Evolutionary conservation across 176 grass and related monocot genomes (phyloP), one percentile per base, ranked within the genome.

Genomic region (Phoenix dactylifera): DNA sequence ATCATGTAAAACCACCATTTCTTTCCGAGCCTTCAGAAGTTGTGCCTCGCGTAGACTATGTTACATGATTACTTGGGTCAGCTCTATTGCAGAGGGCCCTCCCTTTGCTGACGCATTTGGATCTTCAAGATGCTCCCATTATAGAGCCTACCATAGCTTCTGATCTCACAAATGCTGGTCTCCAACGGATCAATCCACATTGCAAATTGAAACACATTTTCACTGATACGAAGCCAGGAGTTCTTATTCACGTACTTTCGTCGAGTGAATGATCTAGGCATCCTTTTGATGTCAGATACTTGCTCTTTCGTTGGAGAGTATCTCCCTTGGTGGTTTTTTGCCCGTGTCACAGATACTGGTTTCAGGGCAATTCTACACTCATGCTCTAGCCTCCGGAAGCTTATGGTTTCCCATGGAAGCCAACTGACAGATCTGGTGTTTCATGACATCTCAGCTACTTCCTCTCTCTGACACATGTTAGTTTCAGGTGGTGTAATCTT

Each of bases 401-500:
- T 98, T 73, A 91, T 79, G 69, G 73, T 98, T 17, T 92, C 84
- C 26, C 79, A 98, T 54, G 81, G 81, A 74, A 92, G 76, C 30
- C 78, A 88, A 51, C 74, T 98, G 44, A 96, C 92, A 60, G 87
- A 98, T 86, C 74, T 98, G 69, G 87, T 98, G 26, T 98, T 98
- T 81, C 87, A 98, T 78, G 93, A 98, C 71, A 98, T 98, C 56
- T 69, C 80, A 71, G 87, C 87, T 57, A 98, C 93, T 70, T 98
- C 93, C 81, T 98, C 52, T 98, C 84, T 70, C 60, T 98, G 54
- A 98, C 87, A 57, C 93, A 98, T 80, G 93, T 92, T 54, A 92
- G 87, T 68, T 67, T 98, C 44, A 88, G 87, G 64, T 79, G 87
- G 81, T 98, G 93, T 61, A 85, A 83, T 80, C 84, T 88, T 7